These are phyloP conservation scores for Trichosporon sp. DNA, from an alignment of 1,284 basidiomycete species.

Conservation along the genomic window DNA sequence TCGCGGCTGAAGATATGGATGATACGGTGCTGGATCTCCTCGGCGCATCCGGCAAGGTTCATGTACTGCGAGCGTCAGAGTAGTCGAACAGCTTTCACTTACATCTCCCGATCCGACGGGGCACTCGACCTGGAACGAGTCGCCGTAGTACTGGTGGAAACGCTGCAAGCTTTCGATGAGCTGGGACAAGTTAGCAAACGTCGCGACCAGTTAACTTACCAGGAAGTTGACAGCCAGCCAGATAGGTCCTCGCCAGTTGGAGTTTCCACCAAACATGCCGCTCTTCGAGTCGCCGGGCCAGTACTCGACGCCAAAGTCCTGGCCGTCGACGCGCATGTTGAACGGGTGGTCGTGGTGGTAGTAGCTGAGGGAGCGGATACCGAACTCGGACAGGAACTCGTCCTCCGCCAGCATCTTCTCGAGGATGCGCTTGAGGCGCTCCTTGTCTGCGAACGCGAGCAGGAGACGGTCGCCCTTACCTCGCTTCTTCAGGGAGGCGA, in stretches of 20 bases:
- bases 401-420: slow-evolving; percentile 96
- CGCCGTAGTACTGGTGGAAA: slow-evolving; percentile 95
- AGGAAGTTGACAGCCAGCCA: slow-evolving; percentile 95
- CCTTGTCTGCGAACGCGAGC: slow-evolving; percentile 87
- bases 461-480: slow-evolving; percentile 85
- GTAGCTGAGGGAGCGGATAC: slow-evolving; percentile 91
- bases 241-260: slow-evolving; percentile 86
- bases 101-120: slow-evolving; percentile 88
- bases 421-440: slow-evolving; percentile 81
- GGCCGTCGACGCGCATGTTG: slow-evolving; percentile 89
- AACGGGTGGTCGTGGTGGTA: slow-evolving; percentile 89
- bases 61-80: slow-evolving; percentile 64
- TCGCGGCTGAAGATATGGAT: slow-evolving; percentile 96
- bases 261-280: slow-evolving; percentile 90
- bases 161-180: slow-evolving; percentile 67
- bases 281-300: slow-evolving; percentile 97
- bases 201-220: slow-evolving; percentile 31
- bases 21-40: slow-evolving; percentile 93
- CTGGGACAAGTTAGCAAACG: neutral
- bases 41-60: slow-evolving; percentile 88
- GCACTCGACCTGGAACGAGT: slow-evolving; percentile 86
- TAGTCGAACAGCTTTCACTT: slow-evolving; percentile 24
- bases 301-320: slow-evolving; percentile 88
- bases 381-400: slow-evolving; percentile 93
- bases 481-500: slow-evolving; percentile 86